These are phyloP conservation scores for Quercus tomentella DNA, from an alignment of 331 rosid species.

Conservation along the genomic window DNA sequence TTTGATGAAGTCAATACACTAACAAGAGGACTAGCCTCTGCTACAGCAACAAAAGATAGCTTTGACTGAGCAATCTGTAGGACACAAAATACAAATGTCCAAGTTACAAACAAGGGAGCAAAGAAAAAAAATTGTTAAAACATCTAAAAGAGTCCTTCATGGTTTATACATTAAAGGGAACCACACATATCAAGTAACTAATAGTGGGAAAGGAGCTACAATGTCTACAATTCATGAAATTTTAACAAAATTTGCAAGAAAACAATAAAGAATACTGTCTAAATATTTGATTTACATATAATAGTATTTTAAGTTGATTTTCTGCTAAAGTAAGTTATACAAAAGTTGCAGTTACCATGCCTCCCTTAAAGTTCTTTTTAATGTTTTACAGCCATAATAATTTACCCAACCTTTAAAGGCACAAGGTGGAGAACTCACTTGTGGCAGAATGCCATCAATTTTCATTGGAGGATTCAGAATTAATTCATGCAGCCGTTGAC, in stretches of 20 bases:
- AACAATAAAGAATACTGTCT: not conserved
- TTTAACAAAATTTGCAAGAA: not conserved
- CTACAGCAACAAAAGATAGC: conserved; percentile 71
- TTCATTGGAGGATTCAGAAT: conserved; percentile 58
- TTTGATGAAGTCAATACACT: conserved; percentile 45
- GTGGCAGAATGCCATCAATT: conserved; percentile 44
- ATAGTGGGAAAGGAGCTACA: not conserved
- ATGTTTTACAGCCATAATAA: conserved; percentile 6
- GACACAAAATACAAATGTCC: conserved; percentile 19
- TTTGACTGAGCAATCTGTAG: conserved; percentile 61
- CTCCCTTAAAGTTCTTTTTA: not conserved
- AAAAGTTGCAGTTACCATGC: not conserved
- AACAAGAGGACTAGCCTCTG: conserved; percentile 72
- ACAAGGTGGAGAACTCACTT: conserved; percentile 48
- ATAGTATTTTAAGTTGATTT: not conserved
- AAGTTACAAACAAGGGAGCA: not conserved
- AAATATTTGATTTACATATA: not conserved
- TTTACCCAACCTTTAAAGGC: not conserved
- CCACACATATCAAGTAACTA: not conserved
- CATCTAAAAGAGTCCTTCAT: not conserved
- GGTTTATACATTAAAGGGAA: not conserved
- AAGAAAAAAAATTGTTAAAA: conserved; percentile 2
- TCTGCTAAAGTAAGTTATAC: not conserved
- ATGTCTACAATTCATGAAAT: not conserved
- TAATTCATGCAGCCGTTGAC: conserved; percentile 88